A percentile compares a stretch with the other conserved stretches of the same genome.
Conservation (phyloP, 768 basidiomycete species). For the Daedaleopsis nitida region DNA sequence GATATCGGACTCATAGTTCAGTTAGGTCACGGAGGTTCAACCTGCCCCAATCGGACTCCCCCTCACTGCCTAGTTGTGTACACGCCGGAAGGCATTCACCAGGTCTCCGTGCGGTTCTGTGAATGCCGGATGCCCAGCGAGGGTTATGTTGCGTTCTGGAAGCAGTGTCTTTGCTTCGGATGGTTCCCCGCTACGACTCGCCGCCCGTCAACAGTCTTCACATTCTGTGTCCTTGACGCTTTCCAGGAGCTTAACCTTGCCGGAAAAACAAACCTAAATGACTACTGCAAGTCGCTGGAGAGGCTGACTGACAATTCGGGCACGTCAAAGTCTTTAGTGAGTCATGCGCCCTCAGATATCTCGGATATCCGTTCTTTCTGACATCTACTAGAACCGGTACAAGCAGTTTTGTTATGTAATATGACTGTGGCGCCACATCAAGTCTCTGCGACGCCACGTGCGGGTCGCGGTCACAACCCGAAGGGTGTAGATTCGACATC, state of each 20-base stretch:
- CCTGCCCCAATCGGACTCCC: too few relatives aligned
- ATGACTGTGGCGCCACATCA: background rate
- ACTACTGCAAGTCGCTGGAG: background rate
- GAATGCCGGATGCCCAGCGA: too few relatives aligned
- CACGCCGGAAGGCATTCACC: background rate
- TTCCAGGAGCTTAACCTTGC: background rate
- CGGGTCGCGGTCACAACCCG: background rate
- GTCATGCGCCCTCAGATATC: background rate
- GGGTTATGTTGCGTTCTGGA: background rate
- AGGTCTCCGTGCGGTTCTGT: background rate
- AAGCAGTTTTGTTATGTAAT: background rate
- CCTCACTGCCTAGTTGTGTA: too few relatives aligned
- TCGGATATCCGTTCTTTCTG: too few relatives aligned
- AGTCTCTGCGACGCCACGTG: background rate
- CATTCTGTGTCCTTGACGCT: background rate
- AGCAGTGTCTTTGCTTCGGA: background rate
- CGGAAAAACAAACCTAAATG: background rate
- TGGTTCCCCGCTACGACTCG: background rate
- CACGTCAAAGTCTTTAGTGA: background rate
- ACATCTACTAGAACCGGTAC: background rate
- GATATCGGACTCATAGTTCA: too few relatives aligned
- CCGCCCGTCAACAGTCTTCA: background rate
- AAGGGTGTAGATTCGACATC: background rate
- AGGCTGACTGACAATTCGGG: background rate
- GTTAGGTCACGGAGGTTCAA: too few relatives aligned